Percentiles rank a stretch among this genome's conserved stretches.
These are phyloP conservation scores for Backusella morwellensis DNA, from an alignment of 192 early-diverging fungal genomes.

Conservation along the genomic window DNA sequence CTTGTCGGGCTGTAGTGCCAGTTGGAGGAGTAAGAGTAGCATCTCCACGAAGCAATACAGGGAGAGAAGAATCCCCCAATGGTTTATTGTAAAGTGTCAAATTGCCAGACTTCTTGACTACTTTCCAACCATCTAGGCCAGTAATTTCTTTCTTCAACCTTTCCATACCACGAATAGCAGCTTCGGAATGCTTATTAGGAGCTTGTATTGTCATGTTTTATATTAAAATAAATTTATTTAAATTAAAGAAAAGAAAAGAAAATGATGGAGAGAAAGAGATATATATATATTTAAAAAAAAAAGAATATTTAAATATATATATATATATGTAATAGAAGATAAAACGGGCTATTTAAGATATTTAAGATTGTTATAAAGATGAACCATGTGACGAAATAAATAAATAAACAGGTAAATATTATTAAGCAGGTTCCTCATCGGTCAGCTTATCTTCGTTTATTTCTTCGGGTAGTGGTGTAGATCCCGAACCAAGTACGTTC, in stretches of 20 bases:
- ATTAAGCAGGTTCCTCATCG: not conserved
- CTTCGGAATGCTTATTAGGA: not conserved
- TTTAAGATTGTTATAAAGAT: not conserved
- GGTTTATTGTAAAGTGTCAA: conserved; percentile 49
- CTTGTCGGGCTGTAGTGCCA: conserved; percentile 34
- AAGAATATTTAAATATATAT: not conserved
- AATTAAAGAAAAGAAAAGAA: not conserved
- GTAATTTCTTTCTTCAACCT: conserved; percentile 42
- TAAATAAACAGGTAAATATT: not conserved
- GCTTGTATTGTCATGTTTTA: not conserved
- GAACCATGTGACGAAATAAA: not conserved
- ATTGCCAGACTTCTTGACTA: conserved; percentile 36
- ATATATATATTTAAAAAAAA: no score
- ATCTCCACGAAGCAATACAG: conserved; percentile 54
- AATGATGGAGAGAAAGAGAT: not conserved
- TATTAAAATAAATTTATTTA: not conserved
- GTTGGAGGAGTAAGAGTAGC: conserved; percentile 14
- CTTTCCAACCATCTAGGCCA: conserved; percentile 43
- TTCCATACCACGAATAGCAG: not conserved
- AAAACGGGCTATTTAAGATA: not conserved
- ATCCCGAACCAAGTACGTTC: conserved; percentile 17
- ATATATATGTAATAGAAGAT: not conserved
- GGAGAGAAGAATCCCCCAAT: conserved; percentile 35
- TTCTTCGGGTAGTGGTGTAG: not conserved
- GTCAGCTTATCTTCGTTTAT: not conserved